Evolutionary conservation across 768 basidiomycete genomes (phyloP), one percentile per base, ranked within the genome.

Genomic region (Hortiboletus flavorubellus): DNA sequence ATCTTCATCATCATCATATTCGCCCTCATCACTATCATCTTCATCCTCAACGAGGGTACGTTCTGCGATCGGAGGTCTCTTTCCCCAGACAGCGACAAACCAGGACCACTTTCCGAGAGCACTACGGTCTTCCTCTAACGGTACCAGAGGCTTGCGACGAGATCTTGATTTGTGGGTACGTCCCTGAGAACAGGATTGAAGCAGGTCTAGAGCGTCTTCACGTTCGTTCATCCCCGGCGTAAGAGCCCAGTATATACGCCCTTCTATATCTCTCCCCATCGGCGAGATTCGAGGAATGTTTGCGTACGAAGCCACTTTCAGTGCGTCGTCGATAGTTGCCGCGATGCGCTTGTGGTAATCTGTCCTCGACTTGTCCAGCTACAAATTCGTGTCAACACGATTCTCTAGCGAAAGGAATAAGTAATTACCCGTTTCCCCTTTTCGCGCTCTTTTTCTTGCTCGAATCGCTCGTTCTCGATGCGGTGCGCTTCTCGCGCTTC

Each of bases 31-130:
- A 2, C 65, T 65, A 16, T 63, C 65, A 6, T 60, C 56, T 8
- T 55, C 30, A 9, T 73, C 68, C 7, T 69, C 59, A 21, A 55
- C 46, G 9, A 54, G 47, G 29, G 62, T 68, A 43, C 69, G 58
- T 54, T 70, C 71, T 18, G 66, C 58, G 0, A 55, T 43, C 0
- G 63, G 53, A 18, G 84, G 82, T 56, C 72, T 78, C 68, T 70
- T 80, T 1, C 89, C 89, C 80, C 83, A 88, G 1, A 90, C 86
- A 5, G 80, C 83, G n/a, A 93, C 63, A 66, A 89, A 87, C 86
- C 86, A 90, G 1, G 82, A 76, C 89, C 90, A 93, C 33, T 80
- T 77, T 54, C 68, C 78, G 67, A 86, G 68, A 34, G 74, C 69
- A 21, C 68, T 66, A n/a, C 83, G 73, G n/a, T 84, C 81, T 14